Conservation (phyloP, 164 flowering plant genomes). For the Magnolia changhungtana region DNA sequence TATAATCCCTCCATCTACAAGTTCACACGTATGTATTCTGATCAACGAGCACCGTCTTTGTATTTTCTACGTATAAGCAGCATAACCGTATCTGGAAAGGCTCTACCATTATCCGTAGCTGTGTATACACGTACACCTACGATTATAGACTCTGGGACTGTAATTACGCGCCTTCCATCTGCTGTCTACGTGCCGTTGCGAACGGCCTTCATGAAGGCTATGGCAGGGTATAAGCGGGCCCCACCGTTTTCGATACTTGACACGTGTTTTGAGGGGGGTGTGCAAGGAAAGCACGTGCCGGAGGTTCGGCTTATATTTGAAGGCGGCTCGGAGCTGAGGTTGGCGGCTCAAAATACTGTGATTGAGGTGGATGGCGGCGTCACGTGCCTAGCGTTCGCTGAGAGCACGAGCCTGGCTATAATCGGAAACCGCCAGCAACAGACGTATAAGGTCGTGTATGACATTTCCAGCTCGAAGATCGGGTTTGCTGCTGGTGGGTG, state of each 20-base stretch:
- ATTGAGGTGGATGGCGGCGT: constrained; percentile 17
- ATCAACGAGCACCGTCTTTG: constrained; percentile 22
- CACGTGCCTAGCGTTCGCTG: constrained; percentile 44
- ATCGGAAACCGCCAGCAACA: constrained; percentile 49
- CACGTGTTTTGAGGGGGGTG: constrained; percentile 35
- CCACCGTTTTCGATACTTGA: constrained; percentile 32
- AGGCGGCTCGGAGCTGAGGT: constrained; percentile 22
- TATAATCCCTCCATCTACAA: constrained; percentile 3
- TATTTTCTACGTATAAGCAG: constrained; percentile 30
- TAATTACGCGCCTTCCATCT: constrained; percentile 40
- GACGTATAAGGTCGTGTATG: constrained; percentile 37
- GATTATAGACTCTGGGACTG: constrained; percentile 59
- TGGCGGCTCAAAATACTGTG: not conserved
- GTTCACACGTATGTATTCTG: constrained; percentile 39
- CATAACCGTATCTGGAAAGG: constrained; percentile 28
- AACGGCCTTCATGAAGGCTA: constrained; percentile 21
- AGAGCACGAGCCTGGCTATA: constrained; percentile 23
- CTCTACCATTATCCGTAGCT: constrained; percentile 12
- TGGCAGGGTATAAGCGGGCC: constrained; percentile 30
- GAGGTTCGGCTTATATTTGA: constrained; percentile 26
- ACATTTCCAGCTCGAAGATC: constrained; percentile 31
- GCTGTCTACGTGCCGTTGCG: constrained; percentile 28
- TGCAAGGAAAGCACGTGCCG: constrained; percentile 20
- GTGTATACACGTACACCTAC: constrained; percentile 25
- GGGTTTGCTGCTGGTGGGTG: constrained; percentile 52